phyloP scores from a whole-genome alignment of 2,329 filamentous ascomycete species.

The Chaetomiaceae sp. region DNA sequence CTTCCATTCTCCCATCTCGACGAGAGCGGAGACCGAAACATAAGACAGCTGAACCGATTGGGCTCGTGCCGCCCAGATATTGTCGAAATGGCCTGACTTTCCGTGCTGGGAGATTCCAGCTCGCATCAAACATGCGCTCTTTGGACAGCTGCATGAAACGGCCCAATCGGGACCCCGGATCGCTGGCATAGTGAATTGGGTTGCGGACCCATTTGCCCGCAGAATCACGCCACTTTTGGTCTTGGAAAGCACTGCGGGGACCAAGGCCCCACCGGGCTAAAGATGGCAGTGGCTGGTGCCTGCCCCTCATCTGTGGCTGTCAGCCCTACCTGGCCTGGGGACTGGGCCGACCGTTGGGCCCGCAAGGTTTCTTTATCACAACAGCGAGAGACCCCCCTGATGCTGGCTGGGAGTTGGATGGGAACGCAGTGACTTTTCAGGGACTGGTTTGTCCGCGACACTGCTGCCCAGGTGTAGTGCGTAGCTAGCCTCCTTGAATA shows the following conservation, averaged over 20 bases:
- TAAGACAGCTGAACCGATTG: constrained; percentile 8
- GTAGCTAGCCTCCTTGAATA: too few species aligned
- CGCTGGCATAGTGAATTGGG: constrained; percentile 22
- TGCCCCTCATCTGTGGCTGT: neutral
- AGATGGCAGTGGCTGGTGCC: constrained; percentile 23
- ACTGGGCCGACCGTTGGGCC: too few species aligned
- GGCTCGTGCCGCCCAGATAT: constrained; percentile 9
- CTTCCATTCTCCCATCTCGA: neutral
- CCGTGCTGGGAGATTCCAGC: constrained; percentile 12
- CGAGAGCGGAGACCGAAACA: neutral
- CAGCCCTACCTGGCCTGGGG: too few species aligned
- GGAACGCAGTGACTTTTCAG: too few species aligned
- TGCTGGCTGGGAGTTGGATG: too few species aligned
- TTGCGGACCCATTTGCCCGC: constrained; percentile 24
- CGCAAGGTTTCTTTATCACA: too few species aligned
- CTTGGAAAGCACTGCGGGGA: constrained; percentile 17
- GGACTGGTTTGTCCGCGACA: too few species aligned
- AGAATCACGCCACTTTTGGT: constrained; percentile 28
- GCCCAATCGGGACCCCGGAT: constrained; percentile 21
- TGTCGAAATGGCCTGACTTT: constrained; percentile 22
- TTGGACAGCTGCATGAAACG: constrained; percentile 1
- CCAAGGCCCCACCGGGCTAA: constrained; percentile 17
- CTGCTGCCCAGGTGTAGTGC: too few species aligned
- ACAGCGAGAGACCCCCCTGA: too few species aligned
- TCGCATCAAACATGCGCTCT: constrained; percentile 8